phyloP scores from a whole-genome alignment of 805 yeast species.

The Saturnispora dispora region DNA sequence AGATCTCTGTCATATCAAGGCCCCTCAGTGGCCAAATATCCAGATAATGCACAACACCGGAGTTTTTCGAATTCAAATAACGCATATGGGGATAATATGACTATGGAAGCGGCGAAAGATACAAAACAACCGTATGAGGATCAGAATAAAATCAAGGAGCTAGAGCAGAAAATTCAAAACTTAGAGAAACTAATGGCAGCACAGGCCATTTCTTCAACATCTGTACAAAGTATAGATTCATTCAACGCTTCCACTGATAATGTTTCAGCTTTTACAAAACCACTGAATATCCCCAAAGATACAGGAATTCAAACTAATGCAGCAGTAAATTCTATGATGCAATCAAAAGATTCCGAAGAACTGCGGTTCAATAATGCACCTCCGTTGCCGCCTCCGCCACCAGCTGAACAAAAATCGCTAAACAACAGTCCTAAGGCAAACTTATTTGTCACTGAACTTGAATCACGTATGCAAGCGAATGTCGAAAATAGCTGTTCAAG shows the following conservation, averaged over 20 bases:
- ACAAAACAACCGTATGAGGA: not conserved
- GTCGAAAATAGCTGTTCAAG: constrained; percentile 3
- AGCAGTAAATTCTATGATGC: not conserved
- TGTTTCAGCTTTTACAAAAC: not conserved
- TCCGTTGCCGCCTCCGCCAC: constrained; percentile 26
- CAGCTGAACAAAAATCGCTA: constrained; percentile 19
- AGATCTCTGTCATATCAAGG: constrained; percentile 1
- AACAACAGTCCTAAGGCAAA: constrained; percentile 20
- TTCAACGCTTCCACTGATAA: not conserved
- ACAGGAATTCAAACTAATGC: not conserved
- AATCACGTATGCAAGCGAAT: not conserved
- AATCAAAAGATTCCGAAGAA: not conserved
- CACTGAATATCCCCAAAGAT: not conserved
- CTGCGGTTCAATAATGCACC: constrained; percentile 11
- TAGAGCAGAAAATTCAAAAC: constrained; percentile 27
- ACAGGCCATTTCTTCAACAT: not conserved
- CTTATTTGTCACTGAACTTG: constrained; percentile 13
- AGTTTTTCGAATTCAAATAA: not conserved
- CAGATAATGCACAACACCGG: not conserved
- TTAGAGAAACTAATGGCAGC: constrained; percentile 22
- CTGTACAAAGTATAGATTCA: not conserved
- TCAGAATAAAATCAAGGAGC: constrained; percentile 19
- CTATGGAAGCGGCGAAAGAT: not conserved
- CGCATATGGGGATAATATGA: not conserved
- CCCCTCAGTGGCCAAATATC: not conserved